phyloP scores from a whole-genome alignment of 2,329 filamentous ascomycete genomes.

The Ceratocystiopsis brevicomis region DNA sequence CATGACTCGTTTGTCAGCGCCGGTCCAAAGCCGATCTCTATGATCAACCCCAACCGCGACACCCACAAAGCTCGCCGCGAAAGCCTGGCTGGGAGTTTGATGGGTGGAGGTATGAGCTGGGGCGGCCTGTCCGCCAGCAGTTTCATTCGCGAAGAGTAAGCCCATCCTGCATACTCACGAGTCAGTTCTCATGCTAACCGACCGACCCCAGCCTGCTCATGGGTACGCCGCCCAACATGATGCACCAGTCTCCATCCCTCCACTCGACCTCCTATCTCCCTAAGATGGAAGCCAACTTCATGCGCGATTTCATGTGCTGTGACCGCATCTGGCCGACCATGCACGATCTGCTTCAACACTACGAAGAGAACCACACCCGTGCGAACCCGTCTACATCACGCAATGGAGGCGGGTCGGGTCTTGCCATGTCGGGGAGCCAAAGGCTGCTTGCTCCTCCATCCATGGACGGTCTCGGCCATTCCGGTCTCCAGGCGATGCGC shows the following conservation, averaged over 20 bases:
- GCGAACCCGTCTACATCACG: conserved; percentile 28
- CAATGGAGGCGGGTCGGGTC: conserved; percentile 2
- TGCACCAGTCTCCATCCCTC: conserved; percentile 77
- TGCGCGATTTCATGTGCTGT: conserved; percentile 94
- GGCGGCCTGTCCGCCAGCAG: conserved; percentile 90
- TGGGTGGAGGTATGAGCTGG: conserved; percentile 89
- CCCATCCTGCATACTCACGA: conserved; percentile 7
- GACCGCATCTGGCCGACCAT: conserved; percentile 75
- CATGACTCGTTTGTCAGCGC: conserved; percentile 49
- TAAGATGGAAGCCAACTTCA: conserved; percentile 91
- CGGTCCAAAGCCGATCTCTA: conserved; percentile 46
- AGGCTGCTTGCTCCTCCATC: not conserved
- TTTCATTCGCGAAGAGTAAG: conserved; percentile 96
- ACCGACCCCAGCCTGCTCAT: not conserved
- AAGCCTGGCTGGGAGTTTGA: conserved; percentile 43
- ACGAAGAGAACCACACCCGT: conserved; percentile 82
- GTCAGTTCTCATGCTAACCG: conserved; percentile 19
- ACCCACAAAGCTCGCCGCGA: conserved; percentile 41
- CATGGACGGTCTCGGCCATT: not conserved
- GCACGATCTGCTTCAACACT: conserved; percentile 89
- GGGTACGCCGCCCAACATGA: conserved; percentile 76
- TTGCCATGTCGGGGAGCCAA: conserved; percentile 2
- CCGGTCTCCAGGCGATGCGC: conserved; percentile 6
- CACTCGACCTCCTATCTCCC: conserved; percentile 94
- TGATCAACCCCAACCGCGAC: conserved; percentile 45